phyloP scores from a whole-genome alignment of 106 monocot species.

The Allium cepa region DNA sequence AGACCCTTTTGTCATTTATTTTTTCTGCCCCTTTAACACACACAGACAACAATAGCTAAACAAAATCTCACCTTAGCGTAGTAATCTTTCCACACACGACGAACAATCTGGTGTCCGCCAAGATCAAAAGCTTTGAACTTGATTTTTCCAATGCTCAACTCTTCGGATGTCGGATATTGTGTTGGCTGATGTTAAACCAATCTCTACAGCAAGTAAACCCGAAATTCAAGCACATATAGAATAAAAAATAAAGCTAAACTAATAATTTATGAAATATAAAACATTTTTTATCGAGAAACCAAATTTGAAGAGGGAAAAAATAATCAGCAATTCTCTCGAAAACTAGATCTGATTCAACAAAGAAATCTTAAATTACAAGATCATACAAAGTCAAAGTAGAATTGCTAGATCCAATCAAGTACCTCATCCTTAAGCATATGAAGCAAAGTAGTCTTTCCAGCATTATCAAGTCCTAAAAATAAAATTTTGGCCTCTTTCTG shows the following conservation, averaged over 20 bases:
- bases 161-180: constrained; percentile 72
- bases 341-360: no score
- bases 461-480: constrained; percentile 68
- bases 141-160: constrained; percentile 66
- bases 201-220: constrained; percentile 18
- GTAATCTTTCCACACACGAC: constrained; percentile 83
- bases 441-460: constrained; percentile 68
- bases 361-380: no score
- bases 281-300: no score
- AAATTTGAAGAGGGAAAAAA: constrained; percentile 3
- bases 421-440: constrained; percentile 85
- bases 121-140: constrained; percentile 82
- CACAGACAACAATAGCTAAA: background rate
- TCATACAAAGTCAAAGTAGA: no score
- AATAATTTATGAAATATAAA: no score
- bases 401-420: background rate
- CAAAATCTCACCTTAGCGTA: constrained; percentile 53
- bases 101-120: constrained; percentile 82
- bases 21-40: no score
- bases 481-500: constrained; percentile 82
- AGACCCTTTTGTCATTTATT: no score
- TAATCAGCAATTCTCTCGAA: background rate
- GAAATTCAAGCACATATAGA: no score
- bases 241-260: no score
- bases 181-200: constrained; percentile 74